Base-by-base conservation (phyloP, 2,329 filamentous ascomycete species). In the Emmonsia crescens region DNA sequence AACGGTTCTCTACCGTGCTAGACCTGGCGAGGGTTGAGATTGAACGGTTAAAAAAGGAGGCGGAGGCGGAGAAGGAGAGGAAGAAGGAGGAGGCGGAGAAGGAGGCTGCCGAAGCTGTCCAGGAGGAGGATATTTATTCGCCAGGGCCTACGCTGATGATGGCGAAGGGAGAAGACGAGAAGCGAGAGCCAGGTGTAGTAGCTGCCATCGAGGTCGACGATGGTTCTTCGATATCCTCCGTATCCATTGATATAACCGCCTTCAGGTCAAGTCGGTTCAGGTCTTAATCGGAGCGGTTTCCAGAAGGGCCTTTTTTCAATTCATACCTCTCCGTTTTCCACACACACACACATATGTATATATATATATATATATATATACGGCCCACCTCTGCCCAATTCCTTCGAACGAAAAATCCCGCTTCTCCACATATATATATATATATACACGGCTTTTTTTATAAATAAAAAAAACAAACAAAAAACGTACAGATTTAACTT, bases 1-100 rank as follows among this genome's bases (percentile, higher is more conserved):
- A 80, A 62, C 83, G 85, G 19, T 82, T 95, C 51, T 75, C 76
- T 9, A 81, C 86, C 61, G 85, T 91, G 0, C 78, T 85, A 58
- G 81, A 83, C 38, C 76, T 84, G 60, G 85, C 87, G 19, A 78
- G 78, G 49, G 79, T 79, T 59, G 85, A 89, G 72, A 80, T 84
- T 64, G 79, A 82, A 59, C 81, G 83, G 29, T 71, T 85, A 24
- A 70, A 78, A 61, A 77, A 78, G 16, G 82, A 87, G 64, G 80
- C 83, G 61, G 67, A 71, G 60, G 60, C 66, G 56, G 60, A 58
- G 58, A n/a, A 58, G n/a, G n/a, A n/a, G 60, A 42, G 57, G 38
- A 29, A 56, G 61, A 36, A 51, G 60, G 62, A 63, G 59, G 52
- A 61, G 31, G 62, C 33, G 14, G 59, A 60, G n/a, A 46, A 54